Percentiles rank a stretch among this genome's conserved stretches.
These are phyloP conservation scores for Dendrothele bispora DNA, from an alignment of 768 basidiomycete species.

Conservation along the genomic window DNA sequence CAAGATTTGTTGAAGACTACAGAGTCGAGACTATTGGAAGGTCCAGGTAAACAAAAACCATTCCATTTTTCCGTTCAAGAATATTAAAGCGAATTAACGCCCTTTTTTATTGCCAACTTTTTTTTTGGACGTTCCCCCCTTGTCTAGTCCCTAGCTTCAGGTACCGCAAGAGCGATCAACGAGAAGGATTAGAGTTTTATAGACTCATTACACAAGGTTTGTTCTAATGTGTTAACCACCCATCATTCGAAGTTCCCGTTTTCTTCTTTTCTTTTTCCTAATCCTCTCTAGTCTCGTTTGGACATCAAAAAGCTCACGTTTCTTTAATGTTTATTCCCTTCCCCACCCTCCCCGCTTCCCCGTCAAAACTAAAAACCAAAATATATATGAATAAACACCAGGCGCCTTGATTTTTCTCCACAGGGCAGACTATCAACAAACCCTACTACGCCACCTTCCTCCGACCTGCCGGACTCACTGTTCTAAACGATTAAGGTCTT, in stretches of 20 bases:
- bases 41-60: constrained; percentile 32
- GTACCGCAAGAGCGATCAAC: constrained; percentile 63
- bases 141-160: constrained; percentile 49
- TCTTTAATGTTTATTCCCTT: constrained; percentile 8
- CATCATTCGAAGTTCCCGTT: no score
- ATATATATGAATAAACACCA: constrained; percentile 23
- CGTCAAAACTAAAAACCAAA: no score
- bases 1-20: constrained; percentile 40
- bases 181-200: constrained; percentile 52
- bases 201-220: constrained; percentile 58
- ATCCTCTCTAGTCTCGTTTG: no score
- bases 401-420: constrained; percentile 57
- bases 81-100: no score
- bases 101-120: no score
- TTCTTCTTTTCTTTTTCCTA: constrained; percentile 1
- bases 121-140: not conserved
- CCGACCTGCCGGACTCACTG: constrained; percentile 46
- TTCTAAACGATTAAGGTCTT: constrained; percentile 60
- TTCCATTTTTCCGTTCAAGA: no score
- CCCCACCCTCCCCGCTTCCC: not conserved
- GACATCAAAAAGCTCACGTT: no score
- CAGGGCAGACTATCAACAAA: constrained; percentile 66
- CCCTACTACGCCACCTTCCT: constrained; percentile 51
- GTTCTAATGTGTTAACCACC: constrained; percentile 13
- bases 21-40: constrained; percentile 37